These are phyloP conservation scores for Colletotrichum lini DNA, from an alignment of 2,329 filamentous ascomycete species.

Conservation along the genomic window DNA sequence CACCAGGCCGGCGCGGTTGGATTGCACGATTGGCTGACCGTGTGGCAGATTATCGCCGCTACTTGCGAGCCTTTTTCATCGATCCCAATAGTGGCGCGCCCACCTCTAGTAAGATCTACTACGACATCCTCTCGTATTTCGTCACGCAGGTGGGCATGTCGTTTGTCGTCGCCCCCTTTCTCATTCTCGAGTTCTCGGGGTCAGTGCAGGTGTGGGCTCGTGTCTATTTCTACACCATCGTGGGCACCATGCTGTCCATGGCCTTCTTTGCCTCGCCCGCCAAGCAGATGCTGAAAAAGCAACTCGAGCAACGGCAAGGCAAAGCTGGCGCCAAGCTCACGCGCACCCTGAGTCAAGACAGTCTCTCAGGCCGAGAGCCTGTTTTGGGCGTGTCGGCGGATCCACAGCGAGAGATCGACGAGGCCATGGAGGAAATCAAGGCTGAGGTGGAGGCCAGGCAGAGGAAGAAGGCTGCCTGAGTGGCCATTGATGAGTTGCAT, in stretches of 20 bases:
- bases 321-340: conserved; percentile 62
- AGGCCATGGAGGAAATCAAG: conserved; percentile 82
- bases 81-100: conserved; percentile 80
- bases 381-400: conserved; percentile 86
- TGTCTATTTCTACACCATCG: conserved; percentile 89
- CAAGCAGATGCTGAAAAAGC: conserved; percentile 71
- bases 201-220: conserved; percentile 84
- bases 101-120: conserved; percentile 83
- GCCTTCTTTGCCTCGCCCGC: conserved; percentile 86
- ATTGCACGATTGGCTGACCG: conserved; percentile 41
- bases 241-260: conserved; percentile 76
- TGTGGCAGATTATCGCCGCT: conserved; percentile 83
- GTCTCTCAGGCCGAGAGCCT: conserved; percentile 69
- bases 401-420: conserved; percentile 80
- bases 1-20: conserved; percentile 23
- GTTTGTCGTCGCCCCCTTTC: conserved; percentile 87
- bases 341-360: conserved; percentile 71
- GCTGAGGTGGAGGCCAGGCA: conserved; percentile 74
- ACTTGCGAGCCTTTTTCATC: conserved; percentile 93
- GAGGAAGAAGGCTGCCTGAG: conserved; percentile 39
- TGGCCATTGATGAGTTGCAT: background rate
- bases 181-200: conserved; percentile 80
- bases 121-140: conserved; percentile 83
- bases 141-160: conserved; percentile 86
- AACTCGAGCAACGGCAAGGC: conserved; percentile 70